Conservation (phyloP, 164 flowering plant species). For the Nelumbo lutea region DNA sequence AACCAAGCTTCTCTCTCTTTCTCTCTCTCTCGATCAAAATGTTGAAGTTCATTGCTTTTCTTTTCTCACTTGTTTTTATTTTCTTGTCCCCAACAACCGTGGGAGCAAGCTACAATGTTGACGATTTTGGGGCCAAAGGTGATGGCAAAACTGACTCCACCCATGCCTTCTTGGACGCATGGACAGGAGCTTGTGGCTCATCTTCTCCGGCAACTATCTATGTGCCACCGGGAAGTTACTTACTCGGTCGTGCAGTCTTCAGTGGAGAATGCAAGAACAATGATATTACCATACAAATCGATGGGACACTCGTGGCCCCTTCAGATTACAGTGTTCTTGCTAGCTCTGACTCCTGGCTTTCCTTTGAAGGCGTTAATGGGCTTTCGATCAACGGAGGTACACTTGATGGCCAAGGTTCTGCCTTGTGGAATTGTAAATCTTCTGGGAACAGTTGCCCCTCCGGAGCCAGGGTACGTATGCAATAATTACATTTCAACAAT, state of each 20-base stretch:
- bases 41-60: no score
- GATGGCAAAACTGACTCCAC: slow-evolving; percentile 28
- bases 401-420: slow-evolving; percentile 42
- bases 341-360: not conserved
- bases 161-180: slow-evolving; percentile 27
- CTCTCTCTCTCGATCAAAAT: no score
- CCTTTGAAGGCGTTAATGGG: no score
- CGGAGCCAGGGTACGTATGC: not conserved
- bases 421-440: slow-evolving; percentile 31
- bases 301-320: slow-evolving; percentile 32
- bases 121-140: slow-evolving; percentile 28
- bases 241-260: slow-evolving; percentile 12
- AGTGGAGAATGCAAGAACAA: slow-evolving; percentile 18
- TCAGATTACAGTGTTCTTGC: slow-evolving; percentile 20
- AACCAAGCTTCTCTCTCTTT: no score
- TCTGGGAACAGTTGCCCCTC: not conserved
- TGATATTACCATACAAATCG: slow-evolving; percentile 14
- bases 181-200: slow-evolving; percentile 31
- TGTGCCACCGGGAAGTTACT: slow-evolving; percentile 28
- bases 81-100: no score
- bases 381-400: slow-evolving; percentile 23
- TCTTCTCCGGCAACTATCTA: slow-evolving; percentile 11
- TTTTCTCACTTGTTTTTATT: no score
- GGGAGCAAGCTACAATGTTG: slow-evolving; percentile 3
- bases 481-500: no score